Base-by-base conservation (phyloP, 2,329 filamentous ascomycete species). In the Biscogniauxia mediterranea region DNA sequence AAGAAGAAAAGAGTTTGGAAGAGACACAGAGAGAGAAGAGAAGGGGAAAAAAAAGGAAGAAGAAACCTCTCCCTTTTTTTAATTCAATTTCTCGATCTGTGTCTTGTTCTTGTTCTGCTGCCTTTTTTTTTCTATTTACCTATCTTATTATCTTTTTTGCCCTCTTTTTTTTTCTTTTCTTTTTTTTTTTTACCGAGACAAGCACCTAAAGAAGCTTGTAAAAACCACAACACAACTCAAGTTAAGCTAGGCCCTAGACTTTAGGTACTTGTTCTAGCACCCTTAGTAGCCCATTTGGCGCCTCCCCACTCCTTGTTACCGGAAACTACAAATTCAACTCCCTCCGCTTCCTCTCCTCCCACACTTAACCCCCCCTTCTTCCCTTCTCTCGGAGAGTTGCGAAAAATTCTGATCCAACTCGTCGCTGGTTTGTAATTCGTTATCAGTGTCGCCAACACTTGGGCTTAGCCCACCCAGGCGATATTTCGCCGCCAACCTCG, bases 381-480 rank as follows among this genome's bases (percentile, higher is more conserved):
- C 52, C 56, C 38, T 52, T 60, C 52, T 46, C 49, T 28, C 53
- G 56, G 60, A 58, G 57, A 59, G 19, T 55, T 51, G 54, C 58
- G 25, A 57, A 56, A 32, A 46, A 50, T 15, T 17, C 19, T 28
- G 3, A 51, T 23, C 53, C 46, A 32, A 25, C 52, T 52, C 61
- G 25, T 64, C 64, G 68, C 68, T 59, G 70, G 71, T 72, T 72
- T 72, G 72, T 66, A 66, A 64, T 68, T 64, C 64, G 61, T 62
- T 62, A 61, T 63, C 61, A 56, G 66, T 64, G 71, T 68, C 71
- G 69, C 63, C 67, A 71, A 60, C 61, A 65, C 65, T 63, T 69
- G 72, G 72, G 72, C 72, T 68, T 67, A 69, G 72, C 72, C 71
- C 72, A 73, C 69, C 69, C 65, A 68, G 71, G 70, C 70, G 71